Base-by-base conservation (phyloP, 192 early-diverging fungal genomes). In the Coemansia sp. region DNA sequence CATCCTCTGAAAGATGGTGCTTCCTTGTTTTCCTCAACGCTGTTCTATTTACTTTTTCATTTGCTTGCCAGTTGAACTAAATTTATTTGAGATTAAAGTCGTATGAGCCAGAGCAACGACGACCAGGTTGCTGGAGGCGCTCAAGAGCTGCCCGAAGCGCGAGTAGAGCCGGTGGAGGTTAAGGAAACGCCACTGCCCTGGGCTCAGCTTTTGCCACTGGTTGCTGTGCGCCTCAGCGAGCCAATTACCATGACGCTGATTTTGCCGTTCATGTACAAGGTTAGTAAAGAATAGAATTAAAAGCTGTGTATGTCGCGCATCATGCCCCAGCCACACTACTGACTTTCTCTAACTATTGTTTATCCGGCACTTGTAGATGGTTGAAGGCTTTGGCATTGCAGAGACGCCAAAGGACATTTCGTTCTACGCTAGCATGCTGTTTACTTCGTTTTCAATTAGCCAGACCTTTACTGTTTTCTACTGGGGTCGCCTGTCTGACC, bases 401-500 rank as follows among this genome's bases (percentile, higher is more conserved):
- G 77, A 81, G 14, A 80, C 82, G 49, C 85, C 88, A 42, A 83
- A 88, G 40, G 82, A 87, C 26, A 81, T 94, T 46, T 88, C 89
- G 7, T 86, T 79, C 62, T 95, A 91, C 66, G 57, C 73, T 10
- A 67, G 82, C 25, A 51, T 79, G 15, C 39, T 83, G 27, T 62
- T 78, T n/a, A 45, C 72, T 8, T 69, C 74, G 2, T 78, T 75
- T 50, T 68, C 80, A 0, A 42, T 81, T 27, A 58, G 65, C 52
- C 82, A 84, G 36, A 63, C 70, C 3, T 30, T 54, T 15, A 81
- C 79, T 13, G 53, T 68, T 4, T 83, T 85, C 58, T 55, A 79
- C n/a, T 88, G 85, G 87, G 90, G 89, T 8, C 70, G 58, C 13
- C 55, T 89, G 15, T 87, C 85, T 13, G 92, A 95, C 63, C 78